Evolutionary conservation across 2,329 filamentous ascomycete species (phyloP).

Genomic region (Colletotrichum trifolii): DNA sequence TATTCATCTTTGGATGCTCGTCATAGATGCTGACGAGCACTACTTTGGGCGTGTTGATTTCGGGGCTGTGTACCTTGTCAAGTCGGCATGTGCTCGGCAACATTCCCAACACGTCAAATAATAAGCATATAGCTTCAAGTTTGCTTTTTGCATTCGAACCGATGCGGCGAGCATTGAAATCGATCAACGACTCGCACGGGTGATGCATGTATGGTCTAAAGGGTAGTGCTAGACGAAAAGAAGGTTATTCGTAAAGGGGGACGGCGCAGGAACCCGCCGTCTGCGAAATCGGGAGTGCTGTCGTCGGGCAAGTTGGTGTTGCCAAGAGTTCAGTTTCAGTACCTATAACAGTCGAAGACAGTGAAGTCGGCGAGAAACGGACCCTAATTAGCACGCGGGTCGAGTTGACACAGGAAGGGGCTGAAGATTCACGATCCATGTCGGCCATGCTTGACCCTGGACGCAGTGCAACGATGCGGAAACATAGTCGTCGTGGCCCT

Average conservation of each 20-base stretch:
- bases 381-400: no score
- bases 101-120: neutral
- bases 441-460: no score
- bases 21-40: no score
- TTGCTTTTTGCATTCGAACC: slow-evolving; percentile 3
- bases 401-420: no score
- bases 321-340: slow-evolving; percentile 16
- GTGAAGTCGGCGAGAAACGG: slow-evolving; percentile 5
- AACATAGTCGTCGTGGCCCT: neutral
- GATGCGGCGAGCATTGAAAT: neutral
- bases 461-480: neutral
- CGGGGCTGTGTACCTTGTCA: no score
- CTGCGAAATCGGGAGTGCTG: slow-evolving; percentile 20
- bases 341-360: neutral
- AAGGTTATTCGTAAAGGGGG: slow-evolving; percentile 1
- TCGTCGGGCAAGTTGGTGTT: slow-evolving; percentile 2
- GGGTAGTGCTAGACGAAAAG: neutral
- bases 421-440: no score
- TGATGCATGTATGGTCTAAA: neutral
- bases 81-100: neutral
- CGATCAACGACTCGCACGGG: slow-evolving; percentile 2
- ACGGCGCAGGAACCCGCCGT: slow-evolving; percentile 4
- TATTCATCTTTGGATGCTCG: no score
- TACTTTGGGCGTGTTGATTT: no score
- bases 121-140: slow-evolving; percentile 1